These are phyloP conservation scores for Trichoderma erinaceum DNA, from an alignment of 495 filamentous ascomycete genomes.

Conservation along the genomic window DNA sequence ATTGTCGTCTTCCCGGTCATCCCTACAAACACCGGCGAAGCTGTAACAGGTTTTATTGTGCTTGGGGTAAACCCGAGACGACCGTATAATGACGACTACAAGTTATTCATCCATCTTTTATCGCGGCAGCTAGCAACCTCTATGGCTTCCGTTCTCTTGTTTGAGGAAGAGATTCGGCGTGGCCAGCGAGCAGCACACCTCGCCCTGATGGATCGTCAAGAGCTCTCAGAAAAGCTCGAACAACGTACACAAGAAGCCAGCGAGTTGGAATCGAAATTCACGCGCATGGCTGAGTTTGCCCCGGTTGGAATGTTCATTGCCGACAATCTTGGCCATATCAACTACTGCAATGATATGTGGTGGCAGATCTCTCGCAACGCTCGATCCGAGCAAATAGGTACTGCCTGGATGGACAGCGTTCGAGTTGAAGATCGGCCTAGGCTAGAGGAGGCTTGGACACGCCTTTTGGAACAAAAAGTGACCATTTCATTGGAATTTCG, in stretches of 20 bases:
- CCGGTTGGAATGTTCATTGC: constrained; percentile 71
- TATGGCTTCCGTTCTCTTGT: constrained; percentile 64
- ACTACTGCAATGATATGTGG: constrained; percentile 70
- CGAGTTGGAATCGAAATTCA: constrained; percentile 66
- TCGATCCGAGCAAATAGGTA: constrained; percentile 40
- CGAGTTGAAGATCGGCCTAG: constrained; percentile 52
- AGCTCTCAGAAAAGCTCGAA: constrained; percentile 61
- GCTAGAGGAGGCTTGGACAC: constrained; percentile 49
- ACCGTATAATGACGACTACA: constrained; percentile 64
- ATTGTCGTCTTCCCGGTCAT: constrained; percentile 66
- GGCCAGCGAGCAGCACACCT: constrained; percentile 59
- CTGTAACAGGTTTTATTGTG: constrained; percentile 59
- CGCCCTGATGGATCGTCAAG: constrained; percentile 58
- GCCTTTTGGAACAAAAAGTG: constrained; percentile 49
- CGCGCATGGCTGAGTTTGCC: constrained; percentile 66
- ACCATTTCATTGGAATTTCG: constrained; percentile 60
- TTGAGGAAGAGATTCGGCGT: constrained; percentile 66
- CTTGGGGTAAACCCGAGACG: constrained; percentile 63
- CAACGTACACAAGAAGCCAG: constrained; percentile 60
- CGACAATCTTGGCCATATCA: constrained; percentile 52
- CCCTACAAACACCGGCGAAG: constrained; percentile 57
- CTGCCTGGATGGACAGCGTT: constrained; percentile 61
- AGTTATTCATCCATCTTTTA: constrained; percentile 62
- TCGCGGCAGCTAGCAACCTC: constrained; percentile 64
- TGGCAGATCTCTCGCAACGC: constrained; percentile 58